phyloP scores from a whole-genome alignment of 176 grass and related monocot species.

The Poa annua region DNA sequence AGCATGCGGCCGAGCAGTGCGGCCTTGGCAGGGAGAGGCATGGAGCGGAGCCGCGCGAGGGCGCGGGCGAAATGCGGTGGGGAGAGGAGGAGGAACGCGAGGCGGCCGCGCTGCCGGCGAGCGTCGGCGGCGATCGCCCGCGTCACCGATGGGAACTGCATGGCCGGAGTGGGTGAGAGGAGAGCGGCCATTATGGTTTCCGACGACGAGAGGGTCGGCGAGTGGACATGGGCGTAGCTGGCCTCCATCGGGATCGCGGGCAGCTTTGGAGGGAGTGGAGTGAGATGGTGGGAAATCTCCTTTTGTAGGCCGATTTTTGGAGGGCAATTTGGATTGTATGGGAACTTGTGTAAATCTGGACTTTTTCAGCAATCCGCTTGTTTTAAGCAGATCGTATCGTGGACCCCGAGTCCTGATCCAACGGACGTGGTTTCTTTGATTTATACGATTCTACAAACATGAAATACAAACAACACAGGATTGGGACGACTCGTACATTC shows the following conservation, averaged over 20 bases:
- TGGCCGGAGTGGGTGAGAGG: slow-evolving; percentile 42
- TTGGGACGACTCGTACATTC: no score
- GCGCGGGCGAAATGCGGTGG: slow-evolving; percentile 68
- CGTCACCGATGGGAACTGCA: slow-evolving; percentile 49
- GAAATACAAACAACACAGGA: no score
- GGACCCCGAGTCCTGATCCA: background rate
- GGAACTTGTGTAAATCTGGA: slow-evolving; percentile 34
- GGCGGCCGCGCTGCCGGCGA: slow-evolving; percentile 64
- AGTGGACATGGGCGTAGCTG: slow-evolving; percentile 15
- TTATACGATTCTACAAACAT: no score
- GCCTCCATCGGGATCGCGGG: slow-evolving; percentile 53
- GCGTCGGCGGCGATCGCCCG: slow-evolving; percentile 52
- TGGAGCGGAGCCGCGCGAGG: slow-evolving; percentile 65
- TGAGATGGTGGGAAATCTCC: slow-evolving; percentile 38
- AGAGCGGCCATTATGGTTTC: slow-evolving; percentile 71
- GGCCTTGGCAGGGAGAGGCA: slow-evolving; percentile 64
- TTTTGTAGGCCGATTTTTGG: slow-evolving; percentile 36
- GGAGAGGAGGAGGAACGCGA: slow-evolving; percentile 84
- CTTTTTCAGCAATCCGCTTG: background rate
- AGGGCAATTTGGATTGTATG: background rate
- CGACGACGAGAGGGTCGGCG: slow-evolving; percentile 47
- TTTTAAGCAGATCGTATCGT: background rate
- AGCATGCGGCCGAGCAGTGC: slow-evolving; percentile 75
- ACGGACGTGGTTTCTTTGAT: no score
- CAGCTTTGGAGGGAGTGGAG: background rate